phyloP scores from a whole-genome alignment of 179 eudicot species.

The Gypsophila paniculata region DNA sequence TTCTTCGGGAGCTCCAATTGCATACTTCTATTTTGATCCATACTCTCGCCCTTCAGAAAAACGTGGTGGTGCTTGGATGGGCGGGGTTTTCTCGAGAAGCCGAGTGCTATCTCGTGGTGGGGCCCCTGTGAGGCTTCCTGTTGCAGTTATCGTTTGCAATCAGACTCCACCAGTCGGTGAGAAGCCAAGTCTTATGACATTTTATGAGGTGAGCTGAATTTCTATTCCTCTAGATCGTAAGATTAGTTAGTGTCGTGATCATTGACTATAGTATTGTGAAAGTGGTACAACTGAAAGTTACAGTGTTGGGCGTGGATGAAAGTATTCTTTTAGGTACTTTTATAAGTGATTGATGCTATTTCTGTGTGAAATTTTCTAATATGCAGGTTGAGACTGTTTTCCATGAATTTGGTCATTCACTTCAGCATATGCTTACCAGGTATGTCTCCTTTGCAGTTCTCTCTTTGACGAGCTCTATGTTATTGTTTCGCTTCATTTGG shows the following conservation, averaged over 20 bases:
- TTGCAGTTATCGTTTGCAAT: slow-evolving; percentile 97
- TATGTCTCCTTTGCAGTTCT: background rate
- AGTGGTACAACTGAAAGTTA: background rate
- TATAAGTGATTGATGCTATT: background rate
- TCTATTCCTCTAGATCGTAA: slow-evolving; percentile 4
- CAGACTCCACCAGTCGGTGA: slow-evolving; percentile 98
- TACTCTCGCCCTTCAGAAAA: slow-evolving; percentile 98
- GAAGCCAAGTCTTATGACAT: slow-evolving; percentile 98
- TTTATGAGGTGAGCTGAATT: slow-evolving; percentile 65
- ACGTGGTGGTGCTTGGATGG: slow-evolving; percentile 99
- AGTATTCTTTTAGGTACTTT: background rate
- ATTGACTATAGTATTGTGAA: background rate
- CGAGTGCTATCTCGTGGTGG: slow-evolving; percentile 68
- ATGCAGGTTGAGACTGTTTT: slow-evolving; percentile 97
- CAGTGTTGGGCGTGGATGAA: background rate
- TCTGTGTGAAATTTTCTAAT: background rate
- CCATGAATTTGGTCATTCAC: slow-evolving; percentile 99
- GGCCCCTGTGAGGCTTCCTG: slow-evolving; percentile 79
- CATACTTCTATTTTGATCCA: slow-evolving; percentile 98
- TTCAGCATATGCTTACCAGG: slow-evolving; percentile 97
- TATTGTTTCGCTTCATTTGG: background rate
- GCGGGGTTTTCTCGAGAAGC: slow-evolving; percentile 85
- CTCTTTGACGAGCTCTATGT: background rate
- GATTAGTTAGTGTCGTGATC: background rate
- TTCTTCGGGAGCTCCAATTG: slow-evolving; percentile 60